Conservation (phyloP, 2,329 filamentous ascomycete species). For the Bipolaris gigantea region DNA sequence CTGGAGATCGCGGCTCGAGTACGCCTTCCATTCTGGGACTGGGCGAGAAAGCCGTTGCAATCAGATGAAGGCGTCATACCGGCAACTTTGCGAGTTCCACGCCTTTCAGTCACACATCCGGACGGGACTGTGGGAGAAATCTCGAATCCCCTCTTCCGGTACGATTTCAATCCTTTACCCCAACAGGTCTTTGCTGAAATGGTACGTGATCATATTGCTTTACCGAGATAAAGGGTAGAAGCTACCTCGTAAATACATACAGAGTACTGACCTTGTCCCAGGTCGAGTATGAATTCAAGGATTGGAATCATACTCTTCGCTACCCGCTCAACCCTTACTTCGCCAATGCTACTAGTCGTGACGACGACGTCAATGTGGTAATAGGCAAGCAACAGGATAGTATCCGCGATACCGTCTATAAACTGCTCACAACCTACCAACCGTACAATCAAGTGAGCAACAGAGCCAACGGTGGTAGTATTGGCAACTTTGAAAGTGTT, state of each 20-base stretch:
- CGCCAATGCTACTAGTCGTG: conserved; percentile 31
- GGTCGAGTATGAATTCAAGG: conserved; percentile 37
- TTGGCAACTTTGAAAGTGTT: conserved; percentile 38
- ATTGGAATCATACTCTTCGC: conserved; percentile 39
- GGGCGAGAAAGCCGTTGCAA: conserved; percentile 32
- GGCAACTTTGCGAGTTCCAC: conserved; percentile 22
- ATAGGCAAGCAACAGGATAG: conserved; percentile 33
- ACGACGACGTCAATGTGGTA: conserved; percentile 31
- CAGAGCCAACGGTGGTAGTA: conserved; percentile 36
- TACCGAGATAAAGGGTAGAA: not conserved
- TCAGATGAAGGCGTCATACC: conserved; percentile 32
- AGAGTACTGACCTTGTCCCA: conserved; percentile 4
- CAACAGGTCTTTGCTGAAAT: conserved; percentile 32
- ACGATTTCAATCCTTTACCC: conserved; percentile 36
- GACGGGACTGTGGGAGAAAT: conserved; percentile 32
- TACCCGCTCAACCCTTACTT: conserved; percentile 29
- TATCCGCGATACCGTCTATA: conserved; percentile 39
- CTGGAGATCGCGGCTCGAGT: conserved; percentile 27
- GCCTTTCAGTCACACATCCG: conserved; percentile 28
- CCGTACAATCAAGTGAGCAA: conserved; percentile 38
- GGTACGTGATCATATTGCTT: conserved; percentile 15
- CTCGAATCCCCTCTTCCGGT: conserved; percentile 33
- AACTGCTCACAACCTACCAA: conserved; percentile 37
- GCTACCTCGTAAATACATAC: too few relatives aligned
- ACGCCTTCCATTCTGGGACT: conserved; percentile 43